Conservation (phyloP, 768 basidiomycete species). For the Podaxis mareebaensis region DNA sequence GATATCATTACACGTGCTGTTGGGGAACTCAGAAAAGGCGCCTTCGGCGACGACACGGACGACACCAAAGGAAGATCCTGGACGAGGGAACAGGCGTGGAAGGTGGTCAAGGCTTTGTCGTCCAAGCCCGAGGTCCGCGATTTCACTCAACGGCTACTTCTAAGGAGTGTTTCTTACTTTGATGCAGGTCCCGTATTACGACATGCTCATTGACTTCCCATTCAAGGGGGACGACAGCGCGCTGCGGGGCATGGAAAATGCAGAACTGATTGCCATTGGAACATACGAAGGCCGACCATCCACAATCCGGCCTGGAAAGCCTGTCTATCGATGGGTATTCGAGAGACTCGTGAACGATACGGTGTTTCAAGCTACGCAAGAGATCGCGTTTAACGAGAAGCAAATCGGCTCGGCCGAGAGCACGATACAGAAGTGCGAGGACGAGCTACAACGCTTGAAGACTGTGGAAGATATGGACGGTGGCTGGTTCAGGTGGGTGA, state of each 20-base stretch:
- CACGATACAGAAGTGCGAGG: slow-evolving; percentile 71
- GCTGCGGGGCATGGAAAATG: slow-evolving; percentile 83
- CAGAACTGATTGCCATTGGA: slow-evolving; percentile 81
- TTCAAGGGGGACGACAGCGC: slow-evolving; percentile 91
- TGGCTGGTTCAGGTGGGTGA: slow-evolving; percentile 32
- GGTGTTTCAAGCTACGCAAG: slow-evolving; percentile 79
- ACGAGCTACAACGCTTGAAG: slow-evolving; percentile 69
- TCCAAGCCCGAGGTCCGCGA: slow-evolving; percentile 59
- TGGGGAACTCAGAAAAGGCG: slow-evolving; percentile 83
- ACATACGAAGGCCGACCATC: slow-evolving; percentile 87
- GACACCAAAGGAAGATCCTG: slow-evolving; percentile 84
- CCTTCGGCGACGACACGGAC: slow-evolving; percentile 90
- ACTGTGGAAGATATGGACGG: slow-evolving; percentile 55
- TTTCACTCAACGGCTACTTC: slow-evolving; percentile 18
- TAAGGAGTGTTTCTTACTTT: neutral
- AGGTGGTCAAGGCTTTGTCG: slow-evolving; percentile 71
- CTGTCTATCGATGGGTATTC: slow-evolving; percentile 86
- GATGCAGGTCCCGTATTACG: slow-evolving; percentile 74
- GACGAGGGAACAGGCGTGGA: slow-evolving; percentile 89
- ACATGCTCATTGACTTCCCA: slow-evolving; percentile 77
- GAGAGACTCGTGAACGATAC: slow-evolving; percentile 75
- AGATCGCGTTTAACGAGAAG: slow-evolving; percentile 78
- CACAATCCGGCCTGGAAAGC: slow-evolving; percentile 85
- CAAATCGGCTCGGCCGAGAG: slow-evolving; percentile 57
- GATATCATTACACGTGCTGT: slow-evolving; percentile 84